Evolutionary conservation across 2,329 filamentous ascomycete genomes (phyloP).

Genomic region (Exserohilum turcica): DNA sequence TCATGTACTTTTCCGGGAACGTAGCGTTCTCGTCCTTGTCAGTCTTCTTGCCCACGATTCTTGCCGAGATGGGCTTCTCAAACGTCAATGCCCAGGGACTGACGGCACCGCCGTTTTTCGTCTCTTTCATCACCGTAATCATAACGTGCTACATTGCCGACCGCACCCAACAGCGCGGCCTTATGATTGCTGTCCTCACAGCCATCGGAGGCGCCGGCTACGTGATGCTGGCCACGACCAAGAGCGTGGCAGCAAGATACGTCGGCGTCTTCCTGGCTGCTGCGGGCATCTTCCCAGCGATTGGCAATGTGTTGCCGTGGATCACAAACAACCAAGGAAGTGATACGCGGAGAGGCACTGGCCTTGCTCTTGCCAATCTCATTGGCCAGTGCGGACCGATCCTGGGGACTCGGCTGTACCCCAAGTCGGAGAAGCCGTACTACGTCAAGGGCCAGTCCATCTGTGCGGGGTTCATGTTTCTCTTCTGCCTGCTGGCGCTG

Average conservation of each 20-base stretch:
- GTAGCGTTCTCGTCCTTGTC: slow-evolving; percentile 60
- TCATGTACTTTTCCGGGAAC: slow-evolving; percentile 48
- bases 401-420: slow-evolving; percentile 45
- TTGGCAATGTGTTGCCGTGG: slow-evolving; percentile 73
- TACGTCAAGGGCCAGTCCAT: slow-evolving; percentile 45
- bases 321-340: slow-evolving; percentile 72
- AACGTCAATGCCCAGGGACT: slow-evolving; percentile 72
- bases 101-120: slow-evolving; percentile 72
- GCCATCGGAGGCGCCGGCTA: slow-evolving; percentile 66
- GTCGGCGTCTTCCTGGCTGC: slow-evolving; percentile 61
- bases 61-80: slow-evolving; percentile 67
- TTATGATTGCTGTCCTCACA: slow-evolving; percentile 63
- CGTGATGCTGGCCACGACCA: slow-evolving; percentile 64
- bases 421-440: slow-evolving; percentile 35
- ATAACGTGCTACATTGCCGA: slow-evolving; percentile 68
- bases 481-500: slow-evolving; percentile 40
- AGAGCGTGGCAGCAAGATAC: slow-evolving; percentile 57
- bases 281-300: slow-evolving; percentile 68
- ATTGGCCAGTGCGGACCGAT: slow-evolving; percentile 60
- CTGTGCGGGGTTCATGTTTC: slow-evolving; percentile 48
- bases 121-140: slow-evolving; percentile 68
- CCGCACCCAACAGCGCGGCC: slow-evolving; percentile 65
- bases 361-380: slow-evolving; percentile 70
- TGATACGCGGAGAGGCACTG: slow-evolving; percentile 69
- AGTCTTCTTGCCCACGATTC: slow-evolving; percentile 52